Evolutionary conservation across 2,329 filamentous ascomycete genomes (phyloP).

Genomic region (Pestalotiopsis fici): DNA sequence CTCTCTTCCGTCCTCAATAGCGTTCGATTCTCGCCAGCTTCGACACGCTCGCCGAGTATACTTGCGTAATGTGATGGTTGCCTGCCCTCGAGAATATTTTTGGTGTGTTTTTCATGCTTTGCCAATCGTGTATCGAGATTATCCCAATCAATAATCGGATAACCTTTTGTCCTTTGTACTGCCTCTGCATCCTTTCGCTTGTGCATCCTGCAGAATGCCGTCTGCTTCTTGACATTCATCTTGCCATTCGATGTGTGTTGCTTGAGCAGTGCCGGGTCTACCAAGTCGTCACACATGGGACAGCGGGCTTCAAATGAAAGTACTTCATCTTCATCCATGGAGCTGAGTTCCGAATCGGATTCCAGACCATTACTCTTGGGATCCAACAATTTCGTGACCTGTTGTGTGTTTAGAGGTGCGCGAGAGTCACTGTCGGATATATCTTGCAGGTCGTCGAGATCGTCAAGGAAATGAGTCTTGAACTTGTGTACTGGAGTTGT

Average conservation of each 20-base stretch:
- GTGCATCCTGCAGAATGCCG: constrained; percentile 66
- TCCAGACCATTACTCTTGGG: background rate
- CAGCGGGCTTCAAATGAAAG: constrained; percentile 41
- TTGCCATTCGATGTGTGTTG: constrained; percentile 47
- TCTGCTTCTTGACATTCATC: constrained; percentile 60
- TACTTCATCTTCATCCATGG: constrained; percentile 14
- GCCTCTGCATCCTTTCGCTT: constrained; percentile 53
- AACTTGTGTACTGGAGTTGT: constrained; percentile 20
- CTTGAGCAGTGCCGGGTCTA: constrained; percentile 57
- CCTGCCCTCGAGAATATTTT: constrained; percentile 59
- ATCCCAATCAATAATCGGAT: constrained; percentile 73
- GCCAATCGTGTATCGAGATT: constrained; percentile 59
- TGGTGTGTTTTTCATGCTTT: constrained; percentile 55
- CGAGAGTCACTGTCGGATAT: background rate
- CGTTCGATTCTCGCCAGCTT: constrained; percentile 59
- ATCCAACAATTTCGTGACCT: background rate
- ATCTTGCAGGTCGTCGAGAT: constrained; percentile 7
- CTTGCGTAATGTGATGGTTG: constrained; percentile 60
- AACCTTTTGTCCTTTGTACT: constrained; percentile 53
- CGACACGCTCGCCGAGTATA: constrained; percentile 54
- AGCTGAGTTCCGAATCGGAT: constrained; percentile 11
- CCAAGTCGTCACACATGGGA: constrained; percentile 65
- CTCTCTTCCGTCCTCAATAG: constrained; percentile 58
- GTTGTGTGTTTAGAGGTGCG: constrained; percentile 7
- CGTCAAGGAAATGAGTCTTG: constrained; percentile 25